A percentile compares a stretch with the other conserved stretches of the same genome.
phyloP scores from a whole-genome alignment of 306 rosid species.

The Prosopis cineraria region DNA sequence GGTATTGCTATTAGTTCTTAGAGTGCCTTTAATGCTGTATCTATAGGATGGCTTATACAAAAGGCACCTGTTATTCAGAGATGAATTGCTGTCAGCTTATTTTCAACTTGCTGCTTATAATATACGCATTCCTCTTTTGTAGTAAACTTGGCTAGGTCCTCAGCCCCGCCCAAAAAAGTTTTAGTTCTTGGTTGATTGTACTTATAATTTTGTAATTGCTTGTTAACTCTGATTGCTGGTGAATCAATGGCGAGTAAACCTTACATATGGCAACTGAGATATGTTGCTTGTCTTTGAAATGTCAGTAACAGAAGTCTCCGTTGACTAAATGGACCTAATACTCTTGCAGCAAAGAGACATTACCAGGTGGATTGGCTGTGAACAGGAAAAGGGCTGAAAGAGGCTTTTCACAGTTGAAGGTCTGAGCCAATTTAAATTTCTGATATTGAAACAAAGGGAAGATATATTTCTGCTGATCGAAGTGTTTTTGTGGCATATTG shows the following conservation, averaged over 20 bases:
- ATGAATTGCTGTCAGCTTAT: slow-evolving; percentile 15
- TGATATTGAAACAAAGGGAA: neutral
- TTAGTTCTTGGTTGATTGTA: slow-evolving; percentile 1
- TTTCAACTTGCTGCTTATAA: neutral
- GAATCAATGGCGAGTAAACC: slow-evolving; percentile 14
- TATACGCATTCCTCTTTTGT: slow-evolving; percentile 12
- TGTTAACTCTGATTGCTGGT: neutral
- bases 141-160: slow-evolving; percentile 14
- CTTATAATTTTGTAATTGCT: slow-evolving; percentile 24
- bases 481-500: neutral
- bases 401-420: slow-evolving; percentile 84
- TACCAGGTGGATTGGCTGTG: slow-evolving; percentile 89
- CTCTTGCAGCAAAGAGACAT: slow-evolving; percentile 82
- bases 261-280: neutral
- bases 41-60: slow-evolving; percentile 2
- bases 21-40: slow-evolving; percentile 9
- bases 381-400: slow-evolving; percentile 82
- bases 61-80: slow-evolving; percentile 4
- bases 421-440: slow-evolving; percentile 34
- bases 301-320: slow-evolving; percentile 1
- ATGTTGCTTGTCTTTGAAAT: slow-evolving; percentile 12
- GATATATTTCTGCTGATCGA: neutral
- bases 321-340: slow-evolving; percentile 36
- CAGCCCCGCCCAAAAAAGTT: no score
- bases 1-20: slow-evolving; percentile 1